Evolutionary conservation across 176 grass and related monocot genomes (phyloP).

Genomic region (Lolium perenne): DNA sequence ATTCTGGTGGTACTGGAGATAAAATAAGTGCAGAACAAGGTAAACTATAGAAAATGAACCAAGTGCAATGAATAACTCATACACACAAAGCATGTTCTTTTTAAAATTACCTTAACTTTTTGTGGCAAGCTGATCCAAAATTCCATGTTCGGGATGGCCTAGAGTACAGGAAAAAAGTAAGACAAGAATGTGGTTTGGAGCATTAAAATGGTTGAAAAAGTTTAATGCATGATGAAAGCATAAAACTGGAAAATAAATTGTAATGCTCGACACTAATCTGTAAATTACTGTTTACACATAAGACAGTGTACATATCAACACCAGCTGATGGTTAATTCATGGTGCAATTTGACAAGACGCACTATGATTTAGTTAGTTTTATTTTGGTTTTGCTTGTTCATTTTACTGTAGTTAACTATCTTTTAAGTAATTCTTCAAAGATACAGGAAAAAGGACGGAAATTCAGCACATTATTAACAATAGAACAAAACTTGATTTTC

Average conservation of each 20-base stretch:
- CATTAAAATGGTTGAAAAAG: slow-evolving; percentile 20
- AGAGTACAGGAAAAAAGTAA: slow-evolving; percentile 37
- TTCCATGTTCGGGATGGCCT: slow-evolving; percentile 89
- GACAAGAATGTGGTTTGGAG: slow-evolving; percentile 27
- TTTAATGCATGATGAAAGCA: slow-evolving; percentile 11
- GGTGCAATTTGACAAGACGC: neutral
- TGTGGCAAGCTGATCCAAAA: slow-evolving; percentile 83
- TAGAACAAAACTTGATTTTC: neutral
- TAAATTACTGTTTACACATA: slow-evolving; percentile 23
- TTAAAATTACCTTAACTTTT: slow-evolving; percentile 58
- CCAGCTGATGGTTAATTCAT: neutral
- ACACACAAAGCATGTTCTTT: neutral
- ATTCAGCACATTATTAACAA: neutral
- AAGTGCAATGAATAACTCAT: neutral
- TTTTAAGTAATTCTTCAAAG: neutral
- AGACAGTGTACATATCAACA: neutral
- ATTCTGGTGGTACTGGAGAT: neutral
- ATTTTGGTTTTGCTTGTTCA: neutral
- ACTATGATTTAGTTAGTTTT: slow-evolving; percentile 3
- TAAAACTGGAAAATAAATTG: neutral
- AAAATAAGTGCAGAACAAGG: neutral
- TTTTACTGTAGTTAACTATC: neutral
- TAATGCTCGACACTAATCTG: neutral
- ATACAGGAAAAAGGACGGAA: neutral
- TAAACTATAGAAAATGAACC: neutral